Evolutionary conservation across 495 filamentous ascomycete genomes (phyloP), one percentile per base, ranked within the genome.

Genomic region (Penicillium robsamsonii): DNA sequence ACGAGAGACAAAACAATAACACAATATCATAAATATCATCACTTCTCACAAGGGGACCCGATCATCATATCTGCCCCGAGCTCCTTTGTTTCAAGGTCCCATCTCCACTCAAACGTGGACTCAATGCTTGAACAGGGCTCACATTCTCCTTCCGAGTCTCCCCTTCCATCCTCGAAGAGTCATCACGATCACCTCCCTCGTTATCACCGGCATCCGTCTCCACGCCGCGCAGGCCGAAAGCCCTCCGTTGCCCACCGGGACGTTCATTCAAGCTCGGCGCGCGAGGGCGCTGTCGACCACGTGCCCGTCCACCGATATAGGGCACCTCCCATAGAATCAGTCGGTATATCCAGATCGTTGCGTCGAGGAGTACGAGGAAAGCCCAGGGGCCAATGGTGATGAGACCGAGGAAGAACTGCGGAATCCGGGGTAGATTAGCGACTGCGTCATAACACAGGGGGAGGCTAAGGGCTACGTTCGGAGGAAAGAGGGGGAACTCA

Each of bases 301-400:
- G 75, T 27, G 86, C 85, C 53, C 87, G 73, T 5, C 87, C 87
- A 1, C 87, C 87, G 27, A 87, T 57, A 41, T 76, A 66, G 1
- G 87, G 87, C 1, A 88, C 63, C 51, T 87, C 79, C 68, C 84
- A 84, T 30, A 75, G 70, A 7, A 79, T 58, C 25, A 81, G 73
- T 30, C 87, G 84, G 63, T 79, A 83, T 29, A 87, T 49, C 62
- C 89, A 92, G 17, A 90, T 75, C 25, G 81, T 59, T 20, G 86
- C 67, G 61, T 92, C 88, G 70, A 90, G 88, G 50, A 87, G 46
- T 49, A 92, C 66, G 31, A 90, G 67, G 1, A 82, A 65, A 1
- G 80, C 64, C 86, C 87, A 91, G 4, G 88, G 88, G 12, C 79
- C 76, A 53, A 91, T 83, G 6, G 81, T 84, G 25, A 89, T 61